These are phyloP conservation scores for Papiliotrema laurentii DNA, from an alignment of 1,284 basidiomycete species.

Conservation along the genomic window DNA sequence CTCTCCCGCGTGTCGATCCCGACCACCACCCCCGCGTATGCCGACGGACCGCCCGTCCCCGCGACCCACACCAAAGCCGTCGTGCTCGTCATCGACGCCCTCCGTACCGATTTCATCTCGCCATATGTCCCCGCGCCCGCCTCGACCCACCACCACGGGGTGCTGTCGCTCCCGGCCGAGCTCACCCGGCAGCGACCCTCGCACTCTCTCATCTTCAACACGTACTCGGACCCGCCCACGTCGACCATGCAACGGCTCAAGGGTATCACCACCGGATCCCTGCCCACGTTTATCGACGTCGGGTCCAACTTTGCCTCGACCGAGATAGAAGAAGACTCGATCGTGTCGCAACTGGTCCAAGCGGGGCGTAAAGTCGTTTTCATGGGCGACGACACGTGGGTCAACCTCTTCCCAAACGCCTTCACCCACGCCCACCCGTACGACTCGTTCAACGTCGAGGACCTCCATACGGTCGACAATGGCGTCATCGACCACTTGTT, in stretches of 20 bases:
- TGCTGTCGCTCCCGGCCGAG: constrained; percentile 71
- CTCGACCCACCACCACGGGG: constrained; percentile 73
- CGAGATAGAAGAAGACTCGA: constrained; percentile 80
- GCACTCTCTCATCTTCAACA: constrained; percentile 79
- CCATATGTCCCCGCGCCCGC: constrained; percentile 57
- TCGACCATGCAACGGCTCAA: constrained; percentile 94
- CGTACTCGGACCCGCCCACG: constrained; percentile 90
- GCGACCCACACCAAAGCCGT: constrained; percentile 74
- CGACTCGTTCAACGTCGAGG: constrained; percentile 98
- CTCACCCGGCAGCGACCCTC: constrained; percentile 60
- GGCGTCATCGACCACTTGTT: constrained; percentile 83
- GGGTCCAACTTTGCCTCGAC: constrained; percentile 87
- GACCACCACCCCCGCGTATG: constrained; percentile 50
- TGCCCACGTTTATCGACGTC: constrained; percentile 93
- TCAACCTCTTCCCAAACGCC: constrained; percentile 73
- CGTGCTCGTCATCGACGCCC: constrained; percentile 83
- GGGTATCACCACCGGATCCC: constrained; percentile 87
- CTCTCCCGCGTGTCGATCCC: constrained; percentile 74
- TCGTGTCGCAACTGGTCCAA: constrained; percentile 56
- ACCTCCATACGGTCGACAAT: constrained; percentile 89
- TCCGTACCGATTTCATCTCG: constrained; percentile 91
- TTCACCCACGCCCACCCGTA: constrained; percentile 77
- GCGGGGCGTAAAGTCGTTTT: constrained; percentile 56
- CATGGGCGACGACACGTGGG: constrained; percentile 97
- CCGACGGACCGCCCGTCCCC: constrained; percentile 51